Percentiles rank a stretch among this genome's conserved stretches.
Conservation (phyloP, 768 basidiomycete species). For the Amanita molliuscula region DNA sequence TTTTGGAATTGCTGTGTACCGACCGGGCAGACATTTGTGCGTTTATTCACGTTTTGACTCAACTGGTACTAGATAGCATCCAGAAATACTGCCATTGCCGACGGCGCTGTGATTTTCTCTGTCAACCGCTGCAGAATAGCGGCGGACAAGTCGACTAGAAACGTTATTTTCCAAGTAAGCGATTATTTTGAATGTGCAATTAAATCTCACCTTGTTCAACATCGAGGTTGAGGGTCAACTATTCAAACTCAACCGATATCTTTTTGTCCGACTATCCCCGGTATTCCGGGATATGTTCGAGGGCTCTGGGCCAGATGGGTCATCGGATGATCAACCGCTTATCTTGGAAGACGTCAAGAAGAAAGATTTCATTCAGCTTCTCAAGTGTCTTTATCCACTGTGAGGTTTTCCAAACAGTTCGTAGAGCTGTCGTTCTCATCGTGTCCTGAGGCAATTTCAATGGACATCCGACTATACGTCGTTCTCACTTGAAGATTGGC, state of each 20-base stretch:
- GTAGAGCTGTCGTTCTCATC: neutral
- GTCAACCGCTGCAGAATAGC: slow-evolving; percentile 9
- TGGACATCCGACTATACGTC: no score
- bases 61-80: neutral
- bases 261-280: slow-evolving; percentile 15
- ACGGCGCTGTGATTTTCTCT: slow-evolving; percentile 14
- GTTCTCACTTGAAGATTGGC: slow-evolving; percentile 11
- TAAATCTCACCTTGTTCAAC: neutral
- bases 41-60: slow-evolving; percentile 2
- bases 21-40: slow-evolving; percentile 34
- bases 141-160: no score
- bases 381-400: slow-evolving; percentile 19
- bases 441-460: neutral
- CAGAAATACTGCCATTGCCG: slow-evolving; percentile 12
- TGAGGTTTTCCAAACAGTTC: slow-evolving; percentile 13
- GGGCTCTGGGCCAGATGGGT: slow-evolving; percentile 13
- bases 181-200: neutral
- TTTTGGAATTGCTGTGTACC: slow-evolving; percentile 20
- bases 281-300: slow-evolving; percentile 17
- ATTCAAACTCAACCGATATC: slow-evolving; percentile 18
- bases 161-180: slow-evolving; percentile 2
- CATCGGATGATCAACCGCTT: slow-evolving; percentile 17
- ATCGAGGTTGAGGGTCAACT: slow-evolving; percentile 18
- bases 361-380: slow-evolving; percentile 15
- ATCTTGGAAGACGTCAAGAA: slow-evolving; percentile 13